Percentiles rank a stretch among this genome's conserved stretches.
phyloP scores from a whole-genome alignment of 1,284 basidiomycete genomes.

The Fomes fomentarius region DNA sequence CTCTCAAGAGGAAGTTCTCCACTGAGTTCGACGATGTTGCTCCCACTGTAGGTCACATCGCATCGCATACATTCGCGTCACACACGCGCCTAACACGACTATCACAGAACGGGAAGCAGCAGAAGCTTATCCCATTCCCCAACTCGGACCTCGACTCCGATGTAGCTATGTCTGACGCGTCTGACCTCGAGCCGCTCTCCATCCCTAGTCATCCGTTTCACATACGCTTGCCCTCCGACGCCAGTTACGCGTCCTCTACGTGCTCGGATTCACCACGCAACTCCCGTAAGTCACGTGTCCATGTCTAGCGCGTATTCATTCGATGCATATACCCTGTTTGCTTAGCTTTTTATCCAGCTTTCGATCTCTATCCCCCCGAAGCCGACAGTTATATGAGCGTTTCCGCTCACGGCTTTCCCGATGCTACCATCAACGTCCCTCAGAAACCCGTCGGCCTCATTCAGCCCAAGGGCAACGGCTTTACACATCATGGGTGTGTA shows the following conservation, averaged over 20 bases:
- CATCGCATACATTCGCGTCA: conserved; percentile 24
- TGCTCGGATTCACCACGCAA: conserved; percentile 43
- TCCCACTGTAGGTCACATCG: conserved; percentile 34
- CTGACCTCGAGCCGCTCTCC: conserved; percentile 57
- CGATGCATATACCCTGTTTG: conserved; percentile 17
- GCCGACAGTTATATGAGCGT: conserved; percentile 49
- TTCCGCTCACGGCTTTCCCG: conserved; percentile 51
- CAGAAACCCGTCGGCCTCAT: conserved; percentile 59
- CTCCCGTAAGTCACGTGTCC: conserved; percentile 37
- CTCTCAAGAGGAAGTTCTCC: conserved; percentile 75
- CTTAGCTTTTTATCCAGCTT: conserved; percentile 61
- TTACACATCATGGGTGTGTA: conserved; percentile 75
- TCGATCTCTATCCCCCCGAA: conserved; percentile 60
- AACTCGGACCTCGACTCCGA: conserved; percentile 57
- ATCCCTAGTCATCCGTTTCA: conserved; percentile 57
- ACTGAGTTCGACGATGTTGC: conserved; percentile 56
- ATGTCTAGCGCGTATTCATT: conserved; percentile 7
- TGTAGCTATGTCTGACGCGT: conserved; percentile 65
- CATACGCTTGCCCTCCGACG: conserved; percentile 65
- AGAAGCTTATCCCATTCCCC: conserved; percentile 75
- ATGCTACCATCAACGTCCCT: conserved; percentile 37
- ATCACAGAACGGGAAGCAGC: conserved; percentile 60
- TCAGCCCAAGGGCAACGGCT: conserved; percentile 59
- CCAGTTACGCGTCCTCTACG: conserved; percentile 59
- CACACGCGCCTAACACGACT: conserved; percentile 25